These are phyloP conservation scores for Lagerstroemia speciosa DNA, from an alignment of 345 rosid genomes.

Conservation along the genomic window DNA sequence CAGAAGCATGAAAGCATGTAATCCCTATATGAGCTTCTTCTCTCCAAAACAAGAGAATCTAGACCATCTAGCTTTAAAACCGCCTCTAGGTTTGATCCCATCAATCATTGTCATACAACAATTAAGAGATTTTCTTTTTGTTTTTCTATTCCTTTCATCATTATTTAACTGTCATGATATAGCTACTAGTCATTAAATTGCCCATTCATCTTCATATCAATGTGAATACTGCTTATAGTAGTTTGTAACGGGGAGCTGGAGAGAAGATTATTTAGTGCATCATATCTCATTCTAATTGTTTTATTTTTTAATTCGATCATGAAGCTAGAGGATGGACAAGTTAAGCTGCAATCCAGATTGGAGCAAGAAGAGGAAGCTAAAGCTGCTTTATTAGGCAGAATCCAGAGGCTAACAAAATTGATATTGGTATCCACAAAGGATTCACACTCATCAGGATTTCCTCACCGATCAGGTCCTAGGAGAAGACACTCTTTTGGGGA, in stretches of 20 bases:
- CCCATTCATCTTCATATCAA: background rate
- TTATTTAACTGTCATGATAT: background rate
- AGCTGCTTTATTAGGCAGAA: slow-evolving; percentile 90
- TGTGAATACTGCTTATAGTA: background rate
- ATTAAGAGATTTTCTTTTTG: background rate
- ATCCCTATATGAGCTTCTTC: background rate
- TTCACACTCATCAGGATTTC: slow-evolving; percentile 61
- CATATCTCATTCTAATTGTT: background rate
- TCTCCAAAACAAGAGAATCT: background rate
- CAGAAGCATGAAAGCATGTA: background rate
- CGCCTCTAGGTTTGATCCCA: background rate
- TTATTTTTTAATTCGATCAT: slow-evolving; percentile 16
- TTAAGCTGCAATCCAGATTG: slow-evolving; percentile 84
- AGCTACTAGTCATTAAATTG: background rate
- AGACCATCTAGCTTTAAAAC: background rate
- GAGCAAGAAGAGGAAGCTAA: slow-evolving; percentile 99
- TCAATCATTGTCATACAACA: background rate
- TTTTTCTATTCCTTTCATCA: background rate
- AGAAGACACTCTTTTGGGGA: slow-evolving; percentile 99
- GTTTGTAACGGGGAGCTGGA: background rate
- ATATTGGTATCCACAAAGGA: slow-evolving; percentile 90
- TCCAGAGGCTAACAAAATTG: slow-evolving; percentile 86
- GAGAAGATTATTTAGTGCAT: background rate
- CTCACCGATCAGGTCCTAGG: slow-evolving; percentile 66
- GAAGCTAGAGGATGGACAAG: slow-evolving; percentile 97